Evolutionary conservation across 768 basidiomycete genomes (phyloP), one percentile per base, ranked within the genome.

Genomic region (Kwoniella pini): DNA sequence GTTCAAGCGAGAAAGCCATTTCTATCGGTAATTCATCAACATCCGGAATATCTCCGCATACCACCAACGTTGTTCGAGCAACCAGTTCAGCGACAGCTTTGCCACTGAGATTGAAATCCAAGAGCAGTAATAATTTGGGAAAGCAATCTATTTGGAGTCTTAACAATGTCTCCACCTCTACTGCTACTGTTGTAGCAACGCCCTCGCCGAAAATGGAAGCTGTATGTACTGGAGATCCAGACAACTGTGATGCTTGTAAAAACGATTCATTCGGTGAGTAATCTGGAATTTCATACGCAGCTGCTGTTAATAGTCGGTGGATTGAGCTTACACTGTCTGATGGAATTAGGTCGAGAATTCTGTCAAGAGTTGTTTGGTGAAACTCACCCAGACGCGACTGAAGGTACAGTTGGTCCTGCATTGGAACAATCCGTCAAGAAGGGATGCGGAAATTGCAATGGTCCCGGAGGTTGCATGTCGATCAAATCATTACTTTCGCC

Each of bases 201-300:
- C 48, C 50, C 0, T 54, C 60, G 3, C 46, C 59, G 12, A 46
- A 55, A 26, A 36, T 19, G 40, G 55, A 72, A 27, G 65, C 73
- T 13, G 70, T 70, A 10, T 75, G 73, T 57, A 72, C 63, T 27
- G 73, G 73, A 21, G 73, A 75, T 68, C 73, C 73, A 19, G 62
- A 57, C 2, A 75, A 75, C 42, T 75, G 73, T 44, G 71, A 70
- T 51, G 73, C 71, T 9, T 75, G 73, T 60, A 59, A 54, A 30
- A 63, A 75, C 33, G 73, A 75, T 48, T 48, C 66, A 21, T 75
- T 75, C 50, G 73, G 72, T 74, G 43, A 43, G 70, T 45, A 2
- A 2, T 33, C 1, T 57, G 38, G 17, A 21, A 27, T 27, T 45
- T 15, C 7, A 7, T 45, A 15, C 45, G 38, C 11, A 4, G 30